A percentile compares a stretch with the other conserved stretches of the same genome.
Conservation (phyloP, 2,329 filamentous ascomycete species). For the Helotiales sp. region DNA sequence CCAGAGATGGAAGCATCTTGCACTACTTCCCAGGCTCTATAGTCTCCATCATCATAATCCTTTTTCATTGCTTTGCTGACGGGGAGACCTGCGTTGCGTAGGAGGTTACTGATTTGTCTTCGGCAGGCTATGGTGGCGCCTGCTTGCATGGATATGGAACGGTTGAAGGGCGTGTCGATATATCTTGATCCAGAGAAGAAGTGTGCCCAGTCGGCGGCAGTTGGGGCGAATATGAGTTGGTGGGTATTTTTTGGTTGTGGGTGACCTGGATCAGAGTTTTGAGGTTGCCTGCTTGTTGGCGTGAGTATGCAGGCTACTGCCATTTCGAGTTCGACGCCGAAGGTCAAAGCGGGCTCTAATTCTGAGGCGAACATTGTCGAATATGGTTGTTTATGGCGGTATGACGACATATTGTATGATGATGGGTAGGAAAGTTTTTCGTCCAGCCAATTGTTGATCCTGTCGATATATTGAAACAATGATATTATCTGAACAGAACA, state of each 20-base stretch:
- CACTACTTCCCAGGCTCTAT: constrained; percentile 13
- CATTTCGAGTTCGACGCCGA: constrained; percentile 32
- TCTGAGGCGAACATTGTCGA: neutral
- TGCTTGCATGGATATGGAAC: neutral
- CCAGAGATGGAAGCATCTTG: constrained; percentile 1
- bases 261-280: neutral
- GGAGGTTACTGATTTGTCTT: constrained; percentile 1
- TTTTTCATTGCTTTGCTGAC: neutral
- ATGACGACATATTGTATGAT: too few relatives aligned
- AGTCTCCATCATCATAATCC: neutral
- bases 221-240: too few relatives aligned
- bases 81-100: constrained; percentile 6
- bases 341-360: constrained; percentile 16
- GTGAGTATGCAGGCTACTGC: neutral
- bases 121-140: neutral
- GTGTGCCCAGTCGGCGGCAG: too few relatives aligned
- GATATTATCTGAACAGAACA: neutral
- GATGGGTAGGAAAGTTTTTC: neutral
- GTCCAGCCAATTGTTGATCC: too few relatives aligned
- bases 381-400: neutral
- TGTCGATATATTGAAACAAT: neutral
- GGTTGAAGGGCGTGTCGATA: neutral
- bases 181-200: too few relatives aligned
- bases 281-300: neutral
- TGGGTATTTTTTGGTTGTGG: neutral